Base-by-base conservation (phyloP, 1,284 basidiomycete genomes). In the Apiotrichum porosum region DNA sequence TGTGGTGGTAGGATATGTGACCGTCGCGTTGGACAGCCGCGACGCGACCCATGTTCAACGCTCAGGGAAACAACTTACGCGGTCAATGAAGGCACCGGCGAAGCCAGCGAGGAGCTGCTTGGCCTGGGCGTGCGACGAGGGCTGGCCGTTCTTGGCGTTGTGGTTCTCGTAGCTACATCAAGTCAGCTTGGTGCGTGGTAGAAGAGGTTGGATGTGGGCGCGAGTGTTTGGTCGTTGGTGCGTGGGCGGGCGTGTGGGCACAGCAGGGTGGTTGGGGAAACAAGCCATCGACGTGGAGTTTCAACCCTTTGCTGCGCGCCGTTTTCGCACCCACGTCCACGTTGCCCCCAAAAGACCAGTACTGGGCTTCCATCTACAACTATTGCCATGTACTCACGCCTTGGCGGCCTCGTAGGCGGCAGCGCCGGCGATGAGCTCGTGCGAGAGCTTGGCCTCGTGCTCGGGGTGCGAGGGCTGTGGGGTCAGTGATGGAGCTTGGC, bases 91-190 rank as follows among this genome's bases (percentile, higher is more conserved):
- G 26, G 68, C 70, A 3, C 55, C 65, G 10, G 69, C 70, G 44
- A 73, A 66, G 12, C 69, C 72, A 22, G 72, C 72, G 26, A 74
- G 39, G 47, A 74, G 44, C 62, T 73, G 69, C 52, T 72, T 42
- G 31, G 41, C 41, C 10, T 15, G 33, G 22, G 19, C 41, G 42
- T 54, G 47, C 54, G 46, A 58, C 3, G 49, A 28, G 21, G 65
- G 66, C 53, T 63, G 42, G 42, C 72, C 72, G 39, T 74, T 66
- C 36, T 45, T 39, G 3, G 46, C 51, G 33, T 52, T 56, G 57
- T 73, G 69, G 15, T 63, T 10, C 52, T 72, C 69, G 59, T 73
- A 73, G 10, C 24, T 30, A 15, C n/a, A n/a, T 1, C n/a, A 12
- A 28, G 26, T 28, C n/a, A n/a, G n/a, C n/a, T n/a, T n/a, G n/a